phyloP scores from a whole-genome alignment of 2,329 filamentous ascomycete genomes.

The Cordyceps cicadae region DNA sequence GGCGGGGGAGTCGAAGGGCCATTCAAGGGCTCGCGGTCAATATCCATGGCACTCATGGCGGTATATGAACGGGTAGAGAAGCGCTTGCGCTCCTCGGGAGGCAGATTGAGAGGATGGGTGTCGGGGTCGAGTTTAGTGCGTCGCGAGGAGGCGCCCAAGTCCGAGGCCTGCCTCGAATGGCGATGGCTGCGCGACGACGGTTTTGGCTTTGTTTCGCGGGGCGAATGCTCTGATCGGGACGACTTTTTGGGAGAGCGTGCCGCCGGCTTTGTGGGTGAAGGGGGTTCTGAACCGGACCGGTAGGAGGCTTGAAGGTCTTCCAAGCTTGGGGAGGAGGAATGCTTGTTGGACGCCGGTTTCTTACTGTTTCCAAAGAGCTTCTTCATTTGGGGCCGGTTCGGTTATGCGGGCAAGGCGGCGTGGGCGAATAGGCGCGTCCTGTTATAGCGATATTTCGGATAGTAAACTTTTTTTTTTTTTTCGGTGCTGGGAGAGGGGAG shows the following conservation, averaged over 20 bases:
- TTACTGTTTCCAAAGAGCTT: constrained; percentile 40
- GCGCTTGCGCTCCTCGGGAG: constrained; percentile 77
- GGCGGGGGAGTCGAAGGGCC: constrained; percentile 46
- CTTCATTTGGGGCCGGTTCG: constrained; percentile 37
- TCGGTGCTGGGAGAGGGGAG: not conserved
- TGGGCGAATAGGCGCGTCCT: constrained; percentile 11
- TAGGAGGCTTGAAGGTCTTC: constrained; percentile 31
- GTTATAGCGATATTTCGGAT: constrained; percentile 10
- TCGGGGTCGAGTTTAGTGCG: constrained; percentile 55
- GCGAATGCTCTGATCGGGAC: constrained; percentile 22
- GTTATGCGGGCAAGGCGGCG: constrained; percentile 11
- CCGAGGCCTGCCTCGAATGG: constrained; percentile 41
- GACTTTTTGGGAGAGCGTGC: constrained; percentile 29
- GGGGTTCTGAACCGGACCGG: constrained; percentile 28
- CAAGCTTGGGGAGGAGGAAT: constrained; percentile 26
- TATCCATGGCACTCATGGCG: constrained; percentile 62
- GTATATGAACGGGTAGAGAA: constrained; percentile 57
- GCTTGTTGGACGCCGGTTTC: constrained; percentile 31
- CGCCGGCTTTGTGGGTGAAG: constrained; percentile 28
- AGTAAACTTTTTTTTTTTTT: constrained; percentile 8
- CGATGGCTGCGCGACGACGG: constrained; percentile 33
- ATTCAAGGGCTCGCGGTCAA: constrained; percentile 57
- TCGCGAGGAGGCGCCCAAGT: constrained; percentile 37
- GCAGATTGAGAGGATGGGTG: constrained; percentile 82
- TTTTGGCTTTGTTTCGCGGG: constrained; percentile 21